Percentiles rank a stretch among this genome's conserved stretches.
These are phyloP conservation scores for Xerocomellus intermedius DNA, from an alignment of 768 basidiomycete species.

Conservation along the genomic window DNA sequence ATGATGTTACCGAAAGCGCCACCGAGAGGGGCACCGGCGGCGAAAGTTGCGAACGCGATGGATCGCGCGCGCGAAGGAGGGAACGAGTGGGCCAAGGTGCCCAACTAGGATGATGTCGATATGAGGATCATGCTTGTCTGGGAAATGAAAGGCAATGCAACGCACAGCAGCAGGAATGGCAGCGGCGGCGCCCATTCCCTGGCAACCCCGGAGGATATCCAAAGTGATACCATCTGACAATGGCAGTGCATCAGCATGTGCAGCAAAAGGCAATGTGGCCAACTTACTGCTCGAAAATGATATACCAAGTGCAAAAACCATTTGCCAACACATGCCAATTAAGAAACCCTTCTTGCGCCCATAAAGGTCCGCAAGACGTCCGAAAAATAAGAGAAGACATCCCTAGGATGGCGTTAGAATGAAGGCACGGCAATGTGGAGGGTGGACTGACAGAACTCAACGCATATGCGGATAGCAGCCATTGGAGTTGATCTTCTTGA, in stretches of 20 bases:
- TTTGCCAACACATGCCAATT: constrained; percentile 52
- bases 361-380: constrained; percentile 77
- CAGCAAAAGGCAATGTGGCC: background rate
- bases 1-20: constrained; percentile 66
- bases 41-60: constrained; percentile 78
- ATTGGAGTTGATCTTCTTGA: constrained; percentile 54
- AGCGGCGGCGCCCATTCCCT: constrained; percentile 80
- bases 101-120: constrained; percentile 46
- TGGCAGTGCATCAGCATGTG: background rate
- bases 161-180: constrained; percentile 69
- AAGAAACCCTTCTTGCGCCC: constrained; percentile 72
- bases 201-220: constrained; percentile 70
- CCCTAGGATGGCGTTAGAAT: constrained; percentile 46
- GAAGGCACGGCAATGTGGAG: background rate
- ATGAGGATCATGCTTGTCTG: background rate
- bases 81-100: constrained; percentile 80
- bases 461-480: constrained; percentile 66
- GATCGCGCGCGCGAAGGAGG: constrained; percentile 65
- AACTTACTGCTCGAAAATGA: constrained; percentile 57
- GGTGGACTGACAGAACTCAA: constrained; percentile 57
- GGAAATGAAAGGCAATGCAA: constrained; percentile 1
- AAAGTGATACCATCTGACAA: constrained; percentile 54
- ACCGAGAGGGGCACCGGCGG: constrained; percentile 83
- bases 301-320: constrained; percentile 59
- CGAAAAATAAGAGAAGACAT: constrained; percentile 73